Conservation (phyloP, 2,329 filamentous ascomycete genomes). For the Anthostomella pinea region DNA sequence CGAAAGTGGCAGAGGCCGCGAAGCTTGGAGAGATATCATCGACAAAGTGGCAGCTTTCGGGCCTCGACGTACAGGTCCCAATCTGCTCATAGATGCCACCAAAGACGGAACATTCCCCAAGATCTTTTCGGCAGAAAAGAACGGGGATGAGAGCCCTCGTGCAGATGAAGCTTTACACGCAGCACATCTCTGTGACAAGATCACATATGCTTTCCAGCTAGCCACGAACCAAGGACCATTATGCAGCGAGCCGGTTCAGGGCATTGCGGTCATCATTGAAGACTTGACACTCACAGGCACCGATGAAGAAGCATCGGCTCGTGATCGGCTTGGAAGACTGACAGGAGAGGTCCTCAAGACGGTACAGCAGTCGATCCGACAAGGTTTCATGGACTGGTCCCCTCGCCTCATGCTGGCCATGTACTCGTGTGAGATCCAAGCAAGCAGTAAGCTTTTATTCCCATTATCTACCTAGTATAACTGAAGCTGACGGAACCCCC, state of each 20-base stretch:
- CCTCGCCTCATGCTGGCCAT: constrained; percentile 93
- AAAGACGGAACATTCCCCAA: constrained; percentile 64
- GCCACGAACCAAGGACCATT: constrained; percentile 84
- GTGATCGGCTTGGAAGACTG: constrained; percentile 71
- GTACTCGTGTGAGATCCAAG: constrained; percentile 98
- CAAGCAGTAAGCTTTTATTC: constrained; percentile 60
- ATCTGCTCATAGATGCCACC: constrained; percentile 84
- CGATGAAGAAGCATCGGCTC: constrained; percentile 49
- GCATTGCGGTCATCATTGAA: constrained; percentile 87
- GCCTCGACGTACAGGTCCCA: constrained; percentile 79
- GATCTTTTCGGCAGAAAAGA: constrained; percentile 53
- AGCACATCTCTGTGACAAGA: constrained; percentile 81
- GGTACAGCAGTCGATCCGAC: constrained; percentile 76
- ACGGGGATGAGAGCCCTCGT: constrained; percentile 33
- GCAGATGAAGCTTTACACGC: constrained; percentile 53
- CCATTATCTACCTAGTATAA: background rate
- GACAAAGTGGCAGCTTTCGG: constrained; percentile 89
- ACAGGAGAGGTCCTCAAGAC: constrained; percentile 93
- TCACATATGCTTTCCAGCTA: constrained; percentile 91
- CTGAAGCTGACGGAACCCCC: constrained; percentile 15
- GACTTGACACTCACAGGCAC: constrained; percentile 63
- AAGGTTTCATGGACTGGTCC: constrained; percentile 92
- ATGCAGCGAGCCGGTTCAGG: constrained; percentile 90
- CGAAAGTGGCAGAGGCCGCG: constrained; percentile 67
- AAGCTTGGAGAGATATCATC: constrained; percentile 73